Evolutionary conservation across 129 eudicot genomes (phyloP).

Genomic region (Erigeron canadensis): DNA sequence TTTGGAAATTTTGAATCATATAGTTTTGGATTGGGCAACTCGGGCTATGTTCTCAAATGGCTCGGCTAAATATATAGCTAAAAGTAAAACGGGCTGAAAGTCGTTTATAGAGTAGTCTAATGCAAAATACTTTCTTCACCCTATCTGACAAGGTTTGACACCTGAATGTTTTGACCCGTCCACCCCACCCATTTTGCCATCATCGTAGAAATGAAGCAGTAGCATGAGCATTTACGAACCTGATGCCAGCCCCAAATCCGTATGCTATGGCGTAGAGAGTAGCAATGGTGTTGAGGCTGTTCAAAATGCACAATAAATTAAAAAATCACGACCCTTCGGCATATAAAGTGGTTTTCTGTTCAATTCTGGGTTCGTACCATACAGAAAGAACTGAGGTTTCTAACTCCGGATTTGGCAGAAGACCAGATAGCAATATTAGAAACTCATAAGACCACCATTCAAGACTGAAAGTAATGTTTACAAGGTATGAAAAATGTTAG

Average conservation of each 20-base stretch:
- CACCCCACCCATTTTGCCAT: not conserved
- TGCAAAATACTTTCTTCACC: not conserved
- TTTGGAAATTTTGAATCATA: not conserved
- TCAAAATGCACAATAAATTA: conserved; percentile 8
- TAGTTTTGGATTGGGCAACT: not conserved
- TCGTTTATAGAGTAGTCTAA: not conserved
- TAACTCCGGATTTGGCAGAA: conserved; percentile 69
- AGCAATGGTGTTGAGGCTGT: conserved; percentile 58
- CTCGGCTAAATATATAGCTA: not conserved
- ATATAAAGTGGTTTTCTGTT: not conserved
- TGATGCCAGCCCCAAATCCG: conserved; percentile 67
- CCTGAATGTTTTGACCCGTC: not conserved
- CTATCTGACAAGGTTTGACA: not conserved
- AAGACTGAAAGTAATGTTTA: conserved; percentile 44
- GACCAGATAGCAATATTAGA: conserved; percentile 65
- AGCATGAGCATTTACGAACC: conserved; percentile 34
- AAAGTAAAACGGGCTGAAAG: not conserved
- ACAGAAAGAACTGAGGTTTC: conserved; percentile 75
- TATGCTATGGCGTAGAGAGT: conserved; percentile 67
- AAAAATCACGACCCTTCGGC: not conserved
- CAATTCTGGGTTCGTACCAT: conserved; percentile 44
- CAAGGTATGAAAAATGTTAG: conserved; percentile 4
- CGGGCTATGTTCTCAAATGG: not conserved
- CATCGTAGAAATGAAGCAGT: not conserved
- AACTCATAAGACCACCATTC: conserved; percentile 94